These are phyloP conservation scores for Pythium rishiriense DNA, from an alignment of 352 stramenopile species.

Conservation along the genomic window DNA sequence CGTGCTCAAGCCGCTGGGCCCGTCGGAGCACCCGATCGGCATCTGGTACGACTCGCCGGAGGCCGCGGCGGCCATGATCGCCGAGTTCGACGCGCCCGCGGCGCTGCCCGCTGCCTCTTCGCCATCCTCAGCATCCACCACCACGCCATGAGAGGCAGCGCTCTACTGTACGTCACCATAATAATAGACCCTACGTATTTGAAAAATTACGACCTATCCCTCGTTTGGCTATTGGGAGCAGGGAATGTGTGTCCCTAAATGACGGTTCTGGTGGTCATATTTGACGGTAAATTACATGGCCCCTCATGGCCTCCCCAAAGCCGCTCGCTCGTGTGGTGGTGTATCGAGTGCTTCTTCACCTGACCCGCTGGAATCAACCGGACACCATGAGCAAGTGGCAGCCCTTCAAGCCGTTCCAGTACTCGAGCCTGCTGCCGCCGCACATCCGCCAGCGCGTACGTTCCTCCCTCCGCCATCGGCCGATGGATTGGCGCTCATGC, in stretches of 20 bases:
- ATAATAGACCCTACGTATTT: slow-evolving; percentile 25
- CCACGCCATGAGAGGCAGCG: not conserved
- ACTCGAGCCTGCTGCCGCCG: slow-evolving; percentile 67
- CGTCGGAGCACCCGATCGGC: slow-evolving; percentile 52
- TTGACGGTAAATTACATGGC: slow-evolving; percentile 16
- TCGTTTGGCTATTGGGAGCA: not conserved
- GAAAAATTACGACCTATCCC: slow-evolving; percentile 17
- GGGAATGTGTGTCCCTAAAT: slow-evolving; percentile 14
- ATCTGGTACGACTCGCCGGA: slow-evolving; percentile 48
- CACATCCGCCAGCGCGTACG: slow-evolving; percentile 69
- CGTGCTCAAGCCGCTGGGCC: slow-evolving; percentile 49
- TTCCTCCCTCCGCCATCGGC: not conserved
- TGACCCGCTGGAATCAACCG: slow-evolving; percentile 16
- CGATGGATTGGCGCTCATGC: not conserved
- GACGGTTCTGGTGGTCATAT: slow-evolving; percentile 28
- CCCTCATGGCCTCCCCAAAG: too few relatives aligned
- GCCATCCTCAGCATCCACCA: slow-evolving; percentile 5
- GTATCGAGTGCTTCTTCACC: slow-evolving; percentile 18
- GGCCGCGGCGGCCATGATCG: slow-evolving; percentile 17
- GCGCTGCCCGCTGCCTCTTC: slow-evolving; percentile 15
- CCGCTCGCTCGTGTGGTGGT: slow-evolving; percentile 16
- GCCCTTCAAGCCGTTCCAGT: slow-evolving; percentile 83
- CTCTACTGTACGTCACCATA: slow-evolving; percentile 15
- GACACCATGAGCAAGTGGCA: slow-evolving; percentile 77
- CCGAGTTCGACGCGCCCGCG: slow-evolving; percentile 7